Percentiles rank a stretch among this genome's conserved stretches.
These are phyloP conservation scores for Thielaviopsis populi DNA, from an alignment of 2,329 filamentous ascomycete genomes.

Conservation along the genomic window DNA sequence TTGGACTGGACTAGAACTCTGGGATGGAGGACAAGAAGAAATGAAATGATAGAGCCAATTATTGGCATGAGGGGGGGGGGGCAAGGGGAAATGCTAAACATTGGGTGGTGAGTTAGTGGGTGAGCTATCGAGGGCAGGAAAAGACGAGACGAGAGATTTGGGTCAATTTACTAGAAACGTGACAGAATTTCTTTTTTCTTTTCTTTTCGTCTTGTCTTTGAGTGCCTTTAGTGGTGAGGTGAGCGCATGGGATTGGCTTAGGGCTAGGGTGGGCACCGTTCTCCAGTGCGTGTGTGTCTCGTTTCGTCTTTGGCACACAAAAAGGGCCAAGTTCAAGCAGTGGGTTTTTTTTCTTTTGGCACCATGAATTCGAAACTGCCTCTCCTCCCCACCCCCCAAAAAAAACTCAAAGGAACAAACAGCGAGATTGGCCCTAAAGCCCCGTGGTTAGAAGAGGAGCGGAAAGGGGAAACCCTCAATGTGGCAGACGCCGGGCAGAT, in stretches of 20 bases:
- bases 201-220: background rate
- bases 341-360: too few species aligned
- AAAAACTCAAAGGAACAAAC: background rate
- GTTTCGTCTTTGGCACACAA: too few species aligned
- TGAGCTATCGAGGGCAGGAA: too few species aligned
- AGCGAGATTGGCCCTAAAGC: background rate
- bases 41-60: background rate
- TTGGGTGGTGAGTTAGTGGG: background rate
- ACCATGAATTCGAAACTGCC: too few species aligned
- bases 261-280: too few species aligned
- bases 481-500: background rate
- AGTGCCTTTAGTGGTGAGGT: too few species aligned
- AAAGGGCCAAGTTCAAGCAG: too few species aligned
- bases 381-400: too few species aligned
- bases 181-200: background rate
- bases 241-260: background rate
- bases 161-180: background rate
- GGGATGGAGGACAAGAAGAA: background rate
- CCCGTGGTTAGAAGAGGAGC: background rate
- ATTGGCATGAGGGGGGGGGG: background rate
- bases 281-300: too few species aligned
- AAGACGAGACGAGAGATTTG: background rate
- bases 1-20: background rate
- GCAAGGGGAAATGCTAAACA: background rate
- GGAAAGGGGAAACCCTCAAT: background rate